These are phyloP conservation scores for Vitis rupestris DNA, from an alignment of 164 flowering plant species.

Conservation along the genomic window DNA sequence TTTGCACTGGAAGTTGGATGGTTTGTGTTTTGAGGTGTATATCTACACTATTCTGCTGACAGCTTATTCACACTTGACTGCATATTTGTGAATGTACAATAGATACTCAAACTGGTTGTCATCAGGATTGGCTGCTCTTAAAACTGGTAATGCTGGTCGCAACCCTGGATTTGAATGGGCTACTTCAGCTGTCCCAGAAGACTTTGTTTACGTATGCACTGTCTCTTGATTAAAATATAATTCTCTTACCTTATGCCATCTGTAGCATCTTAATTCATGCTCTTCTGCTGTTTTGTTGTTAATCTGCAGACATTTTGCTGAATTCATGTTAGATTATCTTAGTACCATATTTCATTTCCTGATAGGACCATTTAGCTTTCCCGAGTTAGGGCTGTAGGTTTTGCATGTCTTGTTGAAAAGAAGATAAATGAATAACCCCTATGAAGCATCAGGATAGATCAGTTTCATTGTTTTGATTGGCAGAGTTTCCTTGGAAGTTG, in stretches of 20 bases:
- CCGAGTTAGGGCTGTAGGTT: neutral
- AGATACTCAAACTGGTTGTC: slow-evolving; percentile 90
- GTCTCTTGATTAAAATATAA: neutral
- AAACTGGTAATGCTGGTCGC: slow-evolving; percentile 39
- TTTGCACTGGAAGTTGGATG: slow-evolving; percentile 3
- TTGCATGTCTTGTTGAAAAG: neutral
- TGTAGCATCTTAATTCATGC: neutral
- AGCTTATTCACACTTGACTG: neutral
- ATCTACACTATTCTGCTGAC: neutral
- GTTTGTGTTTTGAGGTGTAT: neutral
- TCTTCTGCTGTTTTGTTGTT: neutral
- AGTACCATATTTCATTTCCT: neutral
- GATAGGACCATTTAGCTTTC: neutral
- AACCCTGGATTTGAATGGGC: slow-evolving; percentile 81
- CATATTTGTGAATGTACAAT: slow-evolving; percentile 2
- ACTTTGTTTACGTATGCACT: slow-evolving; percentile 69
- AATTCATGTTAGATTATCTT: neutral
- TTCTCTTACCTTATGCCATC: neutral
- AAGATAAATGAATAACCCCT: neutral
- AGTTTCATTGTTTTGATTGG: neutral
- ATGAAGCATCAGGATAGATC: neutral
- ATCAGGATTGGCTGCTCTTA: slow-evolving; percentile 71
- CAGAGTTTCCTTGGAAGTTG: neutral
- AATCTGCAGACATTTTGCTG: neutral
- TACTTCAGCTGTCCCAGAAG: slow-evolving; percentile 71